phyloP scores from a whole-genome alignment of 768 basidiomycete species.

The Galerina sulciceps region DNA sequence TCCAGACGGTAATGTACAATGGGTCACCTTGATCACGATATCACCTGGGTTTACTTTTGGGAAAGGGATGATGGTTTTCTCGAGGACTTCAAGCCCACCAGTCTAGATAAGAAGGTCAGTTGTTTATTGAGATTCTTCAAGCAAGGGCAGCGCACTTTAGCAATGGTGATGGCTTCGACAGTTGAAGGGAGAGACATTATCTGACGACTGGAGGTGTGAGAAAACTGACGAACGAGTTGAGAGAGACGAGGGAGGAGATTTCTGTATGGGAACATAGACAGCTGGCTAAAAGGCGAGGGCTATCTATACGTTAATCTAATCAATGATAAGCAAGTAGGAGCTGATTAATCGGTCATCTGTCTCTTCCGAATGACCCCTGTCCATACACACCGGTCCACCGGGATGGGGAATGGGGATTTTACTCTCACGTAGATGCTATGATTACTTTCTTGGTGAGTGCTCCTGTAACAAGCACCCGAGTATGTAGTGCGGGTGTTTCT shows the following conservation, averaged over 20 bases:
- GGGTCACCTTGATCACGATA: slow-evolving; percentile 50
- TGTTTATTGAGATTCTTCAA: neutral
- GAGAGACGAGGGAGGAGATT: slow-evolving; percentile 11
- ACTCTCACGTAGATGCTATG: slow-evolving; percentile 3
- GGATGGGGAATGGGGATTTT: neutral
- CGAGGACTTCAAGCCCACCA: slow-evolving; percentile 79
- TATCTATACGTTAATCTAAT: slow-evolving; percentile 5
- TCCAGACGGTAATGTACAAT: neutral
- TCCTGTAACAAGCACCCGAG: too few species aligned
- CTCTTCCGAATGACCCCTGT: slow-evolving; percentile 11
- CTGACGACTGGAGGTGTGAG: slow-evolving; percentile 17
- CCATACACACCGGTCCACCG: neutral
- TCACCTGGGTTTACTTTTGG: slow-evolving; percentile 65
- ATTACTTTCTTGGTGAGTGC: too few species aligned
- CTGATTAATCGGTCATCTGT: slow-evolving; percentile 17
- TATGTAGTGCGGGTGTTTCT: too few species aligned
- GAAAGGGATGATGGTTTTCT: slow-evolving; percentile 70
- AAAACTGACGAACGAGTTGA: slow-evolving; percentile 32
- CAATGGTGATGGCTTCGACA: slow-evolving; percentile 74
- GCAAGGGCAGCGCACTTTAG: slow-evolving; percentile 38
- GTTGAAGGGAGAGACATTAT: slow-evolving; percentile 61
- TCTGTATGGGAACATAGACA: slow-evolving; percentile 14
- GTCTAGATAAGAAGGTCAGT: slow-evolving; percentile 32
- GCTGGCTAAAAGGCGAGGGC: neutral
- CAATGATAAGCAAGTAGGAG: neutral